Evolutionary conservation across 176 grass and related monocot genomes (phyloP).

Genomic region (Paspalum notatum): DNA sequence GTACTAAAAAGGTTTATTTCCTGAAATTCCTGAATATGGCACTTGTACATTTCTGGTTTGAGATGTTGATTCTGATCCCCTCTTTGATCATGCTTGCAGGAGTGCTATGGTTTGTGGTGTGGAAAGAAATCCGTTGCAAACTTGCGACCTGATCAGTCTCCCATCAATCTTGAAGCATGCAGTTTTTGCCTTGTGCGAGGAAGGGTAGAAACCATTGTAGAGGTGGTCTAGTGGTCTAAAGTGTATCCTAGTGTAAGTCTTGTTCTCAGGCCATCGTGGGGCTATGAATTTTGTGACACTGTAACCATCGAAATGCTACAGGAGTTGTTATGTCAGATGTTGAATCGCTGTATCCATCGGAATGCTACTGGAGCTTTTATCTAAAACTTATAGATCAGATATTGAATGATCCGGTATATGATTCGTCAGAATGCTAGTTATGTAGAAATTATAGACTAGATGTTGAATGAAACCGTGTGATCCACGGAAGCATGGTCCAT

Average conservation of each 20-base stretch:
- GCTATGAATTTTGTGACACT: background rate
- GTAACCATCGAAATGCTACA: background rate
- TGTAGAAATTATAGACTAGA: background rate
- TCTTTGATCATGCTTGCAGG: constrained; percentile 15
- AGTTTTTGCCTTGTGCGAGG: background rate
- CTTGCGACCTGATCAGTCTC: background rate
- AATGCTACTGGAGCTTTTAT: no score
- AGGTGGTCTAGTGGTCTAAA: background rate
- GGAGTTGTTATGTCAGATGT: no score
- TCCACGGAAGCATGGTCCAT: background rate
- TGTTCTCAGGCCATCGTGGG: background rate
- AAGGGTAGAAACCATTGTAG: background rate
- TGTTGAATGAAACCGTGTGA: background rate
- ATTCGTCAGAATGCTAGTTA: background rate
- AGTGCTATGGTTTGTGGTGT: background rate
- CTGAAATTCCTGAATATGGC: background rate
- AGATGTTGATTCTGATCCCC: constrained; percentile 15
- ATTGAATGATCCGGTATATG: no score
- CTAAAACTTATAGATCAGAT: no score
- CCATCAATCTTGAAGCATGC: background rate
- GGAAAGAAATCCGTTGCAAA: background rate
- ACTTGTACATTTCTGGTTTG: background rate
- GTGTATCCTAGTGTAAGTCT: background rate
- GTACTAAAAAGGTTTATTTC: background rate
- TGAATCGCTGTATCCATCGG: no score